Base-by-base conservation (phyloP, 768 basidiomycete species). In the Calocybe indica region DNA sequence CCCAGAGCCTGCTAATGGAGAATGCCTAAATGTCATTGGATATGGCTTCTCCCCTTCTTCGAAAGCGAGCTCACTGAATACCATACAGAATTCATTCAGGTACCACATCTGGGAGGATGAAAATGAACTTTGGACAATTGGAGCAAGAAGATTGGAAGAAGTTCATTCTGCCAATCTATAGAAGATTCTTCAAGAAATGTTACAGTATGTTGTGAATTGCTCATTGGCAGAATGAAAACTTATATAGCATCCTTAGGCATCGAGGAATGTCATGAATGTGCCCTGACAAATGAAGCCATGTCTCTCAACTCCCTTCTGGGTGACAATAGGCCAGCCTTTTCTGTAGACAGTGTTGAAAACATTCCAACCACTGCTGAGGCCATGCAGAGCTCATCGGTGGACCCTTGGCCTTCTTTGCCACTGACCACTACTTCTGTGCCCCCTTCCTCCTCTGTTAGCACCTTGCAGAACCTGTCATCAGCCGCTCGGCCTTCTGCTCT, bases 1-100 rank as follows among this genome's bases (percentile, higher is more conserved):
- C 6, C 48, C 52, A 10, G 45, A 53, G 29, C 45, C 45, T 4
- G 48, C 49, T n/a, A 49, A 51, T 48, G 34, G 40, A 1, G 44
- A 40, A 0, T 28, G 32, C 5, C 15, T 46, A 15, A 51, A 45
- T 35, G 14, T 54, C 6, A 43, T 47, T n/a, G 41, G 49, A 35
- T 51, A 32, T 8, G 46, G 34, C 10, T 22, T 13, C 6, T 15
- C 14, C 41, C 28, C 5, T 42, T 12, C 31, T 6, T 30, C n/a
- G 28, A 6, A 13, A 15, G 22, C n/a, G 31, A 28, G 41, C 5
- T 7, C n/a, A 28, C 5, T 42, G 5, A n/a, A n/a, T n/a, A n/a
- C n/a, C n/a, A n/a, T n/a, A 28, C 39, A 58, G 57, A 31, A 32
- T 55, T 28, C 55, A 58, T 38, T 54, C 57, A 14, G 55, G 57